A percentile compares a stretch with the other conserved stretches of the same genome.
phyloP scores from a whole-genome alignment of 352 stramenopile species.

The Achlya hypogyna region DNA sequence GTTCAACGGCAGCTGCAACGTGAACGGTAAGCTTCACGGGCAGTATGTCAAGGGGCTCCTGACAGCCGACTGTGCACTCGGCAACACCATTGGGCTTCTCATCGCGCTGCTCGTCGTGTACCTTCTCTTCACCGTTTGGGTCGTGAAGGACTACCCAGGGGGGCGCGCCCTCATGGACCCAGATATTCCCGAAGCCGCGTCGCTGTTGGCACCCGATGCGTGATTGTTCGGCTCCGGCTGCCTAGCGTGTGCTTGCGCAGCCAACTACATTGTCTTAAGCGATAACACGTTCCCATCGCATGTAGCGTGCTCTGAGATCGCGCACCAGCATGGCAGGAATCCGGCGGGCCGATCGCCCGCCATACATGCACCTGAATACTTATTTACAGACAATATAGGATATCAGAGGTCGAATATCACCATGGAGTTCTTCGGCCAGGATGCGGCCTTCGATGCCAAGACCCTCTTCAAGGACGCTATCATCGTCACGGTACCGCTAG shows the following conservation, averaged over 20 bases:
- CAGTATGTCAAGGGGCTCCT: slow-evolving; percentile 58
- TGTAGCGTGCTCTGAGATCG: no score
- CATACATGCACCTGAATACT: no score
- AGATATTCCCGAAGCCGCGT: no score
- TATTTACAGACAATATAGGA: no score
- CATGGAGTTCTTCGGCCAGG: slow-evolving; percentile 17
- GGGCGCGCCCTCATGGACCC: background rate
- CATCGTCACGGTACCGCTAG: background rate
- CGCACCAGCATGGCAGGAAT: no score
- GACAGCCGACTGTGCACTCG: slow-evolving; percentile 58
- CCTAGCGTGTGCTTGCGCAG: no score
- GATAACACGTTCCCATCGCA: no score
- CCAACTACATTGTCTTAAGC: no score
- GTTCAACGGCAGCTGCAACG: slow-evolving; percentile 81
- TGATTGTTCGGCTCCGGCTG: no score
- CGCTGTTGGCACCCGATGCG: no score
- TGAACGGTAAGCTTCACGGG: slow-evolving; percentile 54
- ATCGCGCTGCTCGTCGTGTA: slow-evolving; percentile 35
- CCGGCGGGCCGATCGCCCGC: no score
- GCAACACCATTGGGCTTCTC: slow-evolving; percentile 62
- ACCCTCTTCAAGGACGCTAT: slow-evolving; percentile 12
- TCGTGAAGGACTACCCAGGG: slow-evolving; percentile 29
- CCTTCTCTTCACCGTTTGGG: slow-evolving; percentile 42
- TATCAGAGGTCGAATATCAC: no score
- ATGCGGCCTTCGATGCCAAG: background rate